phyloP scores from a whole-genome alignment of 345 rosid species.

The Bruguiera sexangula region DNA sequence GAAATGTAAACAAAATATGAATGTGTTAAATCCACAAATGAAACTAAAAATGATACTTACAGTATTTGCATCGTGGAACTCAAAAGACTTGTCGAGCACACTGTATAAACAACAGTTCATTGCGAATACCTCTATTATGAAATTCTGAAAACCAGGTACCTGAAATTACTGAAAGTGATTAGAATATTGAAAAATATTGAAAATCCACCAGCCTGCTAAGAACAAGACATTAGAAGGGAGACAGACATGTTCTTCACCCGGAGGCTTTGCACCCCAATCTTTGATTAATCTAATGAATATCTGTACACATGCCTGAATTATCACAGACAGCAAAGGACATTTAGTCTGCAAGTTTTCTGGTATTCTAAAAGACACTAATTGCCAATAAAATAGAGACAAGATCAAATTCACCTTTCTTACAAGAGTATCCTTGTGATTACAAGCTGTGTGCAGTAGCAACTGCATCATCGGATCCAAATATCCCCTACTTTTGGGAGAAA shows the following conservation, averaged over 20 bases:
- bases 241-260: constrained; percentile 63
- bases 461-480: constrained; percentile 63
- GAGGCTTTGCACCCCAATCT: constrained; percentile 74
- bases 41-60: constrained; percentile 37
- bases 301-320: constrained; percentile 77
- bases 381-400: not conserved
- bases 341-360: not conserved
- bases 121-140: constrained; percentile 67
- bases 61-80: constrained; percentile 84
- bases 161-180: constrained; percentile 27
- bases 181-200: not conserved
- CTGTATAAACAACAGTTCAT: constrained; percentile 82
- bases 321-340: constrained; percentile 15
- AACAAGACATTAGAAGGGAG: constrained; percentile 1
- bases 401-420: constrained; percentile 64
- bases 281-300: constrained; percentile 79
- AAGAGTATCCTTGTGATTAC: constrained; percentile 69
- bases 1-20: not conserved
- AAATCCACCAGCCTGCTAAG: not conserved
- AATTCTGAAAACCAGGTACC: constrained; percentile 85
- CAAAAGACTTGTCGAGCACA: constrained; percentile 84
- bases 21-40: too few relatives aligned
- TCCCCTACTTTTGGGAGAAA: constrained; percentile 56
- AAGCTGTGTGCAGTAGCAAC: constrained; percentile 60
- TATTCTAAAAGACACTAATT: constrained; percentile 1